A percentile compares a stretch with the other conserved stretches of the same genome.
These are phyloP conservation scores for Cucurbita moschata DNA, from an alignment of 306 rosid species.

Conservation along the genomic window DNA sequence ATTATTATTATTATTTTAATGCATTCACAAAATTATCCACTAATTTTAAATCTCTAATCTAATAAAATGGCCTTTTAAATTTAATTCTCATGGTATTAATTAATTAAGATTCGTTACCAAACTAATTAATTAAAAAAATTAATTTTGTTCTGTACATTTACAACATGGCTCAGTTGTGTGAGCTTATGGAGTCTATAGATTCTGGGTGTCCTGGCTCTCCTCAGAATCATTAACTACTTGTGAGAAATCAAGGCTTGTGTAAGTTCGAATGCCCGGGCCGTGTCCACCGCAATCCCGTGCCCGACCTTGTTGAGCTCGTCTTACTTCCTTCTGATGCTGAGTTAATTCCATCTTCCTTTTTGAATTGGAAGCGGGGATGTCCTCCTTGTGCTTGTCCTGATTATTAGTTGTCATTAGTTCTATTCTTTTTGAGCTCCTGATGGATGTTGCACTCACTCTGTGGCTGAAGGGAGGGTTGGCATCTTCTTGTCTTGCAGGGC, in stretches of 20 bases:
- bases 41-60: not conserved
- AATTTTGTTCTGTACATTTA: not conserved
- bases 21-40: not conserved
- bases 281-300: conserved; percentile 49
- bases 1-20: not conserved
- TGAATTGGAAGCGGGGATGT: conserved; percentile 5
- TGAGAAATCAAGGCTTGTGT: conserved; percentile 54
- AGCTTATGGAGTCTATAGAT: not conserved
- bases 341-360: conserved; percentile 53
- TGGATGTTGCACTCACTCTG: conserved; percentile 33
- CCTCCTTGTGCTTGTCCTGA: conserved; percentile 10
- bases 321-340: conserved; percentile 70
- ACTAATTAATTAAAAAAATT: not conserved
- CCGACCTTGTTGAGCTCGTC: conserved; percentile 68
- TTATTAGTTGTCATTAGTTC: conserved; percentile 13
- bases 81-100: not conserved
- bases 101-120: not conserved
- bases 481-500: conserved; percentile 18
- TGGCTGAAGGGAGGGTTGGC: conserved; percentile 19
- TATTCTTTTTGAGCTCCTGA: conserved; percentile 47
- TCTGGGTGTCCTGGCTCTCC: conserved; percentile 32
- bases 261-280: conserved; percentile 62
- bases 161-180: not conserved
- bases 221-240: conserved; percentile 50
- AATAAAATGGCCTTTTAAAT: not conserved